Base-by-base conservation (phyloP, 345 rosid genomes). In the Limnanthes douglasii region DNA sequence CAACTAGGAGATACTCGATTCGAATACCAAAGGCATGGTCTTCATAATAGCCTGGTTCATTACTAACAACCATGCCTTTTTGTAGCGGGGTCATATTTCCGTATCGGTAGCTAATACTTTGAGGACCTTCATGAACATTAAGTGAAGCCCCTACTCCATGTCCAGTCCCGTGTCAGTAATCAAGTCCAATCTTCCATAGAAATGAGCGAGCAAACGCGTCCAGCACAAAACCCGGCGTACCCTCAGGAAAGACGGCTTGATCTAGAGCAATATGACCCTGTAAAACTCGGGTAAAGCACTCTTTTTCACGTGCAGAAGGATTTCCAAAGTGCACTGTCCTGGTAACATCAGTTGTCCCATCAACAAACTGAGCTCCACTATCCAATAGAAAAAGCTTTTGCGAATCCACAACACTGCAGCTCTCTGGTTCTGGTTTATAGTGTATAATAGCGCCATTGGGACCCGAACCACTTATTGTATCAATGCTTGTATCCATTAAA, bases 211-310 rank as follows among this genome's bases (percentile, higher is more conserved):
- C 97, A 53, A 88, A 88, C 13, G 68, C 86, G 51, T 88, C 95
- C 53, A 88, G 52, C 21, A 88, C 90, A 69, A 88, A 88, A 43
- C 97, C 95, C 30, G 90, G 93, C 31, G 93, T 88, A 53, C 56
- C 80, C 66, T 62, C 93, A 15, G 97, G 97, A 54, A 88, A 83
- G 18, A 88, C 75, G 2, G 84, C 95, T 58, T 72, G 70, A 72
- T 88, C 97, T 51, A 88, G 74, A 62, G 95, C 93, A 43, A 88
- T 83, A 65, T 83, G 97, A 57, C 97, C 97, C 88, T 82, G 78
- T 18, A 88, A 53, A 64, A 88, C 97, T 47, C 86, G 66, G 27
- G 97, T 88, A 64, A 73, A 88, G 70, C 95, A 88, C 55, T 79
- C 95, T 41, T 74, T 88, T 48, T 88, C 77, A 30, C 83, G 68